A percentile compares a stretch with the other conserved stretches of the same genome.
These are phyloP conservation scores for Mycosarcoma maydis DNA, from an alignment of 1,284 basidiomycete species.

Conservation along the genomic window DNA sequence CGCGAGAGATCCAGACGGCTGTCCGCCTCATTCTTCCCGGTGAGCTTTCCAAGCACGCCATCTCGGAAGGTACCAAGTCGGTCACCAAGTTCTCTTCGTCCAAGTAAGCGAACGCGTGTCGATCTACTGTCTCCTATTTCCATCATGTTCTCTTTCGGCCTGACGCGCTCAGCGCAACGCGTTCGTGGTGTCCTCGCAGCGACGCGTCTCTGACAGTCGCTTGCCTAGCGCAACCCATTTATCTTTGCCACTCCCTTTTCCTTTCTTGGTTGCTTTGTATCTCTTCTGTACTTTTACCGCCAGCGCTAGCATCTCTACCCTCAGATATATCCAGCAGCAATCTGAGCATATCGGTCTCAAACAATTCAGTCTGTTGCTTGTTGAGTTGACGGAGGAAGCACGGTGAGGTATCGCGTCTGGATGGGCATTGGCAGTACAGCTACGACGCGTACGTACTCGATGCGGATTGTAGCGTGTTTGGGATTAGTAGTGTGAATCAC, in stretches of 20 bases:
- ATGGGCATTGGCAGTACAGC: too few relatives aligned
- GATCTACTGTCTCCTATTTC: background rate
- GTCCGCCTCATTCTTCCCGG: conserved; percentile 69
- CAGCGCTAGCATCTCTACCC: conserved; percentile 51
- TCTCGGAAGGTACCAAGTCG: conserved; percentile 81
- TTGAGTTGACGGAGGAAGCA: too few relatives aligned
- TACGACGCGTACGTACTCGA: too few relatives aligned
- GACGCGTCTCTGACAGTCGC: background rate
- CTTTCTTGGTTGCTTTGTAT: conserved; percentile 48
- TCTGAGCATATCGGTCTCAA: conserved; percentile 55
- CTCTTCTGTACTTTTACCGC: conserved; percentile 56
- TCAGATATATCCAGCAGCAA: conserved; percentile 57
- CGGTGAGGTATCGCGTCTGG: too few relatives aligned
- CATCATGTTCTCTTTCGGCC: conserved; percentile 18
- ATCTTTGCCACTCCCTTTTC: conserved; percentile 7
- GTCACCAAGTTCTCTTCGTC: conserved; percentile 72
- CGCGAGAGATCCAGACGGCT: conserved; percentile 68
- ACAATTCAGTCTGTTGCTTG: conserved; percentile 2
- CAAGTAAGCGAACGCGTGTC: conserved; percentile 35
- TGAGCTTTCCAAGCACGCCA: conserved; percentile 82
- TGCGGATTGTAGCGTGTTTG: too few relatives aligned
- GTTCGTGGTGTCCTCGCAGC: conserved; percentile 35
- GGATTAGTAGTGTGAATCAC: too few relatives aligned
- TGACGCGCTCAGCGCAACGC: conserved; percentile 39
- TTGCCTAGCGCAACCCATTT: conserved; percentile 6